phyloP scores from a whole-genome alignment of 352 stramenopile species.

The Globisporangium megalacanthum region DNA sequence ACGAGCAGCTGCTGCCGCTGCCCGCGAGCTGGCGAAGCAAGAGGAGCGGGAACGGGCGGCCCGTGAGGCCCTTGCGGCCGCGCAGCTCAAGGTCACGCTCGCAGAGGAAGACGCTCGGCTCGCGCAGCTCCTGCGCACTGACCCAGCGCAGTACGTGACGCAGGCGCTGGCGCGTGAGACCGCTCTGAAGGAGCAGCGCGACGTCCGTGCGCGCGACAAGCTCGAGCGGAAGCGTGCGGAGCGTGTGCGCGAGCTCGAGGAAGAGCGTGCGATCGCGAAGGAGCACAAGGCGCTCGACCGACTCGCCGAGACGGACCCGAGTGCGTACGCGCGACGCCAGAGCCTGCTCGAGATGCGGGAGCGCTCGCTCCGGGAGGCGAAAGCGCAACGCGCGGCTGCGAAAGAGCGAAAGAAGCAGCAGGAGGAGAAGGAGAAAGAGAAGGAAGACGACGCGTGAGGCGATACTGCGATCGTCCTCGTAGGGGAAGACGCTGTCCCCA shows the following conservation, averaged over 20 bases:
- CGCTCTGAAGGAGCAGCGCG: slow-evolving; percentile 23
- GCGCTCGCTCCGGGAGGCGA: slow-evolving; percentile 39
- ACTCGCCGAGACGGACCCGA: slow-evolving; percentile 34
- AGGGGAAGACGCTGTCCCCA: no score
- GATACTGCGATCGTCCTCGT: no score
- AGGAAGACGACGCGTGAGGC: no score
- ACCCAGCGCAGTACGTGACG: slow-evolving; percentile 42
- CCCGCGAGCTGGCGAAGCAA: slow-evolving; percentile 4
- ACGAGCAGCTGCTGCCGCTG: slow-evolving; percentile 29
- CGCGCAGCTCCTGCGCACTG: slow-evolving; percentile 22
- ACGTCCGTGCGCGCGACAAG: slow-evolving; percentile 29
- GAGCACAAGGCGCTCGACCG: slow-evolving; percentile 56
- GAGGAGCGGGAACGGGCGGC: slow-evolving; percentile 15
- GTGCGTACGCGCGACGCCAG: slow-evolving; percentile 46
- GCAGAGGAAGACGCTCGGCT: slow-evolving; percentile 27
- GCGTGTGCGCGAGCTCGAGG: slow-evolving; percentile 46
- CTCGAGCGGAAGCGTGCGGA: slow-evolving; percentile 41
- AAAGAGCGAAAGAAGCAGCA: slow-evolving; percentile 23
- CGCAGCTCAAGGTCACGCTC: slow-evolving; percentile 12
- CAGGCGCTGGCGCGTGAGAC: slow-evolving; percentile 30
- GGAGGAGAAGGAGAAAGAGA: neutral
- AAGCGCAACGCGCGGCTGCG: slow-evolving; percentile 36
- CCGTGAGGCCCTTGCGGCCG: slow-evolving; percentile 8
- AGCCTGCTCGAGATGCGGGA: slow-evolving; percentile 37
- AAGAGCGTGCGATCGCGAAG: slow-evolving; percentile 54